These are phyloP conservation scores for Fomitopsis pinicola DNA, from an alignment of 1,284 basidiomycete species.

Conservation along the genomic window DNA sequence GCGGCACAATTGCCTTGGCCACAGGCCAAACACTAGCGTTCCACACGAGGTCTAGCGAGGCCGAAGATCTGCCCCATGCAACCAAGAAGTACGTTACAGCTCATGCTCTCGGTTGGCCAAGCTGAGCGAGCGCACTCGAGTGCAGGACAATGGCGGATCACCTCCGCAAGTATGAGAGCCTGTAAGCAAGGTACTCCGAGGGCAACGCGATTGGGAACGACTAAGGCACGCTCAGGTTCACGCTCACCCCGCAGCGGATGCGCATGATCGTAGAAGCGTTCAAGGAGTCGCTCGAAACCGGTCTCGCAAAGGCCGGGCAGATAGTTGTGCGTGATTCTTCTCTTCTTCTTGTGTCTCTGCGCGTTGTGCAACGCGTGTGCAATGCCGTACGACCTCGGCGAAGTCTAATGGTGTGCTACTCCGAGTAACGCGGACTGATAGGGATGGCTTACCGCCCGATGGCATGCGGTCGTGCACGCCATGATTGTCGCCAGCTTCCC, in stretches of 20 bases:
- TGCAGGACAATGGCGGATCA: constrained; percentile 85
- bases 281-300: constrained; percentile 86
- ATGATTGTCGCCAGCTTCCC: background rate
- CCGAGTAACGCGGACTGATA: background rate
- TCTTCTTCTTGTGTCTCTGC: background rate
- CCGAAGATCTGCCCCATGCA: constrained; percentile 81
- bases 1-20: constrained; percentile 67
- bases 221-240: constrained; percentile 50
- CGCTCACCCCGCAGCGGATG: constrained; percentile 90
- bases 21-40: constrained; percentile 73
- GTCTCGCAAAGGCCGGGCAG: constrained; percentile 81
- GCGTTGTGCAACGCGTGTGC: background rate
- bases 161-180: constrained; percentile 80
- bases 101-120: constrained; percentile 10
- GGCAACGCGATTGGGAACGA: background rate
- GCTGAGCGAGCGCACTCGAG: constrained; percentile 16
- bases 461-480: background rate
- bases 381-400: background rate
- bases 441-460: background rate
- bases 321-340: constrained; percentile 71
- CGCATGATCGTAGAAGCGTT: constrained; percentile 97
- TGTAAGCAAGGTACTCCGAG: constrained; percentile 43
- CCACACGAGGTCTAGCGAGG: constrained; percentile 76
- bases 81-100: constrained; percentile 65
- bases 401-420: background rate